Base-by-base conservation (phyloP, 1,139 yeast species). In the Kodamaea ohmeri region DNA sequence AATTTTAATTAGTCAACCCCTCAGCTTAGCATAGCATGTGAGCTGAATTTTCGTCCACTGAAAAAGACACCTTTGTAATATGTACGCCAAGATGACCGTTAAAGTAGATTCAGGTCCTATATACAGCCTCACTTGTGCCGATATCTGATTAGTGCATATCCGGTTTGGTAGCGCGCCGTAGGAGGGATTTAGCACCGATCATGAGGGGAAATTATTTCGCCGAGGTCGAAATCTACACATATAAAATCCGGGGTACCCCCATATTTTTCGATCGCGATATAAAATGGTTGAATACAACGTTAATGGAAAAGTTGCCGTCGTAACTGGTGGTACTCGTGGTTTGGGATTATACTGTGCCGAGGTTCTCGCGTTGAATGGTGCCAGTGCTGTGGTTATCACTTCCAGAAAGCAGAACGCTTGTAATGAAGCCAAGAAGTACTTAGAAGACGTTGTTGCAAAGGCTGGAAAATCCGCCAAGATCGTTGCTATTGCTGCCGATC, bases 301-400 rank as follows among this genome's bases (percentile, higher is more conserved):
- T 25, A 63, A 77, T 39, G 87, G 83, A 24, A 83, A 83, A 58
- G 71, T 73, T 6, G 90, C 87, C 1, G 76, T 80, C 11, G 71
- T 84, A 46, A 84, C 92, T n/a, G 94, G 92, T 13, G 89, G 90
- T 28, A 77, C 88, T 32, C 68, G 92, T 49, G 92, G 92, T 0
- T 74, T 83, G 37, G 92, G 92, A 0, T 72, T 78, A 42, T 61
- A 78, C 53, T 78, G 83, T 63, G 87, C 87, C 14, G 87, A 81
- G 53, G 78, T 78, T 2, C 67, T 81, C 35, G 75, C 82, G 8
- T 61, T 65, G 36, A 79, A 80, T 45, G 89, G 89, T 1, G 87
- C 85, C 9, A 61, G 75, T 37, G 65, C 75, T 22, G 80, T 84
- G 25, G 77, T 78, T 45, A 75, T 84, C 50, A 75, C 86, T 6